These are phyloP conservation scores for Komagataella ulmi DNA, from an alignment of 805 yeast genomes.

Conservation along the genomic window DNA sequence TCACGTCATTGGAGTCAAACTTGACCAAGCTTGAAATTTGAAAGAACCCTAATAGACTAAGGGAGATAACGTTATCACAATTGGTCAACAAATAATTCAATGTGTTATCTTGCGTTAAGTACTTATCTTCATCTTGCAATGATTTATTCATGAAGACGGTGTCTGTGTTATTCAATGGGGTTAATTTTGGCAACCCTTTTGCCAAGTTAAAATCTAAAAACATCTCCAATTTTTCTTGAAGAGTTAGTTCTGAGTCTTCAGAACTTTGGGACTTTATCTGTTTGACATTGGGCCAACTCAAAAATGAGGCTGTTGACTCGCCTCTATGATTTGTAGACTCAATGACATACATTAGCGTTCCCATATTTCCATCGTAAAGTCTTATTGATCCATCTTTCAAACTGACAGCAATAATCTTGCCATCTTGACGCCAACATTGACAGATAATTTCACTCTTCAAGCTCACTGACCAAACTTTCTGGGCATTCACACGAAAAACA, in stretches of 20 bases:
- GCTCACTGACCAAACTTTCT: constrained; percentile 16
- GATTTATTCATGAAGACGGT: background rate
- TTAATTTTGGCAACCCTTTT: constrained; percentile 12
- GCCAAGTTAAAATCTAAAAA: constrained; percentile 11
- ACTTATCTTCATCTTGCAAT: background rate
- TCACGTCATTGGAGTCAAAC: background rate
- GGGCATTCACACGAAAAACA: constrained; percentile 16
- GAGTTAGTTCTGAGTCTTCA: background rate
- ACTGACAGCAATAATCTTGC: constrained; percentile 14
- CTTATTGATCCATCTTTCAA: constrained; percentile 10
- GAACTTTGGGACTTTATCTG: background rate
- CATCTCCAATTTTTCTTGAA: background rate
- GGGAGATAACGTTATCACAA: background rate
- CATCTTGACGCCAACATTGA: constrained; percentile 5
- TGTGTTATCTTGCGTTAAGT: background rate
- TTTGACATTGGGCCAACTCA: background rate
- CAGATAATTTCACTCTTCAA: constrained; percentile 1
- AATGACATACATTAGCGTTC: constrained; percentile 8
- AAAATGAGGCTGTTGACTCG: background rate
- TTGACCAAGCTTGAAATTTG: background rate
- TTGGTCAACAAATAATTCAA: background rate
- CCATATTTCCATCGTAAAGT: constrained; percentile 16
- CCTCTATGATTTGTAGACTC: background rate
- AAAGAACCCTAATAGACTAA: background rate
- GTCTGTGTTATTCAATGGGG: background rate